A percentile compares a stretch with the other conserved stretches of the same genome.
These are phyloP conservation scores for Simplicillium sp. DNA, from an alignment of 2,329 filamentous ascomycete species.

Conservation along the genomic window DNA sequence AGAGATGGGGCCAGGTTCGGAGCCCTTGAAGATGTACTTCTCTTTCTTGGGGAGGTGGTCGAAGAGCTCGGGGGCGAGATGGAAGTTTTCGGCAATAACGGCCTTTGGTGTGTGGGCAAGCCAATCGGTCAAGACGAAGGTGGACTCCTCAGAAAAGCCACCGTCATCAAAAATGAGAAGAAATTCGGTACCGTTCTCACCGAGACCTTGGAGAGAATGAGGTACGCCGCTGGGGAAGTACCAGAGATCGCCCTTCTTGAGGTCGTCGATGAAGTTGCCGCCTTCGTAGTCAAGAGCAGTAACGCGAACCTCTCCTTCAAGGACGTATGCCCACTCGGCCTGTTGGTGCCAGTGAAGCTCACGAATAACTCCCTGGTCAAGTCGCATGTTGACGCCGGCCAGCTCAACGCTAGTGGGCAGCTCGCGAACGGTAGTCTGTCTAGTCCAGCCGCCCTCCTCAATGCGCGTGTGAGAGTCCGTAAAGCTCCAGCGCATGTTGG, in stretches of 20 bases:
- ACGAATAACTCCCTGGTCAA: constrained; percentile 62
- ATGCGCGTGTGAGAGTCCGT: constrained; percentile 55
- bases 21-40: constrained; percentile 72
- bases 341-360: constrained; percentile 78
- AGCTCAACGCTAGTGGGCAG: constrained; percentile 58
- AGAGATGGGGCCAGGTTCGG: constrained; percentile 52
- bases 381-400: constrained; percentile 70
- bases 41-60: constrained; percentile 55
- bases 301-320: constrained; percentile 61
- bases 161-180: constrained; percentile 40
- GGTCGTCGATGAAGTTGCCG: constrained; percentile 67
- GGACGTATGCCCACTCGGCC: constrained; percentile 69
- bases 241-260: constrained; percentile 70
- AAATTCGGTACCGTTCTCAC: constrained; percentile 47
- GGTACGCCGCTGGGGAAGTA: constrained; percentile 73
- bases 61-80: constrained; percentile 61
- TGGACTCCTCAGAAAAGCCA: constrained; percentile 50
- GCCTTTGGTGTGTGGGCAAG: constrained; percentile 63
- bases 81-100: constrained; percentile 67
- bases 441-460: constrained; percentile 68
- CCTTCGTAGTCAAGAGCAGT: constrained; percentile 68
- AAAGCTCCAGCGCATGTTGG: constrained; percentile 66
- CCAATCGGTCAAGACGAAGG: constrained; percentile 67
- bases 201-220: constrained; percentile 66
- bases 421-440: constrained; percentile 61